Percentiles rank a stretch among this genome's conserved stretches.
phyloP scores from a whole-genome alignment of 2,329 filamentous ascomycete genomes.

The Erysiphe pulchra region DNA sequence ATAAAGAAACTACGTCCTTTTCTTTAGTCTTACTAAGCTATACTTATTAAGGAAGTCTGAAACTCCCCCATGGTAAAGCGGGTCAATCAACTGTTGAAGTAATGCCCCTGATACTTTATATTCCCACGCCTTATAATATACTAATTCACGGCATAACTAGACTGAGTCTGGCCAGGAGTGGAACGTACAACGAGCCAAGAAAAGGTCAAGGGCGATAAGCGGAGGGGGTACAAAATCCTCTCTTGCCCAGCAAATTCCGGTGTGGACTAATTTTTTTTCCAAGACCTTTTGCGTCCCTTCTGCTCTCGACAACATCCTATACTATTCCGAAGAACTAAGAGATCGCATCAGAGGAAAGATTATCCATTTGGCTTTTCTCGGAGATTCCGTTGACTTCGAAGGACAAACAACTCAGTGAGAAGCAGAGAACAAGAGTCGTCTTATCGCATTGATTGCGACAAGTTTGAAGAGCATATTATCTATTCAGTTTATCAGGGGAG shows the following conservation, averaged over 20 bases:
- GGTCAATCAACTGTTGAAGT: background rate
- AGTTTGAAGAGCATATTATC: no score
- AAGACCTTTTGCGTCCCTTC: background rate
- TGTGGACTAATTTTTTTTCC: background rate
- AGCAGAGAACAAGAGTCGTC: no score
- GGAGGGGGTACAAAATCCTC: conserved; percentile 1
- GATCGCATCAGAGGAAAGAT: background rate
- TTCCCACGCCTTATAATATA: background rate
- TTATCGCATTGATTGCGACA: no score
- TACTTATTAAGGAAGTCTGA: background rate
- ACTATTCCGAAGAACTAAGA: background rate
- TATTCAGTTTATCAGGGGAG: background rate
- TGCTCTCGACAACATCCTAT: background rate
- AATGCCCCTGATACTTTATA: background rate
- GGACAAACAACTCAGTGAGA: no score
- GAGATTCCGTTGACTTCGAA: no score
- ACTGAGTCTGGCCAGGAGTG: background rate
- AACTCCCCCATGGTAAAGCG: background rate
- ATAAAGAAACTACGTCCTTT: background rate
- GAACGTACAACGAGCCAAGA: conserved; percentile 1
- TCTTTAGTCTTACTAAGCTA: no score
- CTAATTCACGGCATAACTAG: background rate
- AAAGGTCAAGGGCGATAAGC: background rate
- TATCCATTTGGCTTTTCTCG: background rate
- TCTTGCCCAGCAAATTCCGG: background rate